Evolutionary conservation across 2,329 filamentous ascomycete genomes (phyloP).

Genomic region (Penicillium frequentans): DNA sequence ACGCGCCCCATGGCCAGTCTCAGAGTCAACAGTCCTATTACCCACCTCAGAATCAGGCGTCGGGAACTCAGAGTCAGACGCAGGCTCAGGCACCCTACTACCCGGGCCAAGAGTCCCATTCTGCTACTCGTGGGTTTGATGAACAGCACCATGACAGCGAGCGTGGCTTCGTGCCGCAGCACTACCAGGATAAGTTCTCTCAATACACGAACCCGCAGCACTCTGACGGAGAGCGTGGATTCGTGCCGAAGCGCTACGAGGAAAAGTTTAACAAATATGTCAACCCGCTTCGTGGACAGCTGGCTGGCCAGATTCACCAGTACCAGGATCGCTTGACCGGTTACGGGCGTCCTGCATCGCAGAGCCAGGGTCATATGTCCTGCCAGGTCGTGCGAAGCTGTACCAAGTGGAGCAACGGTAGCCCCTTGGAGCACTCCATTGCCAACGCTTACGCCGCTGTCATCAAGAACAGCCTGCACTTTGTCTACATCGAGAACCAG

Average conservation of each 20-base stretch:
- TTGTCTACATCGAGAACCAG: conserved; percentile 96
- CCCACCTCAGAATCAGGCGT: conserved; percentile 4
- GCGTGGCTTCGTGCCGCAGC: conserved; percentile 31
- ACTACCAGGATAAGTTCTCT: neutral
- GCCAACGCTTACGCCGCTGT: conserved; percentile 80
- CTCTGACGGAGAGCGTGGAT: conserved; percentile 38
- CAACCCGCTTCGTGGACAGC: conserved; percentile 39
- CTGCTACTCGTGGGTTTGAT: conserved; percentile 33
- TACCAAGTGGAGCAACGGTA: conserved; percentile 95
- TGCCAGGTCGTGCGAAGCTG: conserved; percentile 68
- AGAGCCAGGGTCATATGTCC: conserved; percentile 34
- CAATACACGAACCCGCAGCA: conserved; percentile 19
- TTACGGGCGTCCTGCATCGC: conserved; percentile 23
- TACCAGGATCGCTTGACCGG: conserved; percentile 41
- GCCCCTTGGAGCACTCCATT: conserved; percentile 79
- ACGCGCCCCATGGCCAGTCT: conserved; percentile 11
- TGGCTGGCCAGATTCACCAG: conserved; percentile 46
- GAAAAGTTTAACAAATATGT: conserved; percentile 38
- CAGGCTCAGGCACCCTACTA: conserved; percentile 40
- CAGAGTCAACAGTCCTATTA: conserved; percentile 10
- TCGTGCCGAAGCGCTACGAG: conserved; percentile 36
- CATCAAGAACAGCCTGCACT: conserved; percentile 86
- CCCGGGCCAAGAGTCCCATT: conserved; percentile 34
- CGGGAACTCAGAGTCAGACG: conserved; percentile 2
- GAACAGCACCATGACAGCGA: conserved; percentile 40